These are phyloP conservation scores for Phycomyces nitens DNA, from an alignment of 192 early-diverging fungal species.

Conservation along the genomic window DNA sequence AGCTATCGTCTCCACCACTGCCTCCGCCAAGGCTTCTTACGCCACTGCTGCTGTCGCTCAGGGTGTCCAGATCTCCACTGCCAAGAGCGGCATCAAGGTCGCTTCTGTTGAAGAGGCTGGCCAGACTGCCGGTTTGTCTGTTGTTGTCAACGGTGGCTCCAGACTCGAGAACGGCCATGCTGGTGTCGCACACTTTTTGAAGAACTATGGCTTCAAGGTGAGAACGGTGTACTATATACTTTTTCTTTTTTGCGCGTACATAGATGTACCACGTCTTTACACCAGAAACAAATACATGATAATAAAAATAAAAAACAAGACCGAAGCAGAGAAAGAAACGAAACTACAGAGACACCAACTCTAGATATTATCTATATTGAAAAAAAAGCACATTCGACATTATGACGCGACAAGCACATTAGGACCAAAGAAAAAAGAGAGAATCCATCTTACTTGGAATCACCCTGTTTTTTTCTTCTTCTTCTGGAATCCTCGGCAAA, in stretches of 20 bases:
- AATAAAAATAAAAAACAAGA: too few relatives aligned
- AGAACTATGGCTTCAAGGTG: slow-evolving; percentile 89
- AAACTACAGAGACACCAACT: too few relatives aligned
- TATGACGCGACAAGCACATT: too few relatives aligned
- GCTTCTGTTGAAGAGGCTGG: slow-evolving; percentile 67
- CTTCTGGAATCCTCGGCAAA: too few relatives aligned
- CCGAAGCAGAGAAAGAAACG: too few relatives aligned
- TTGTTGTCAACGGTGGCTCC: slow-evolving; percentile 87
- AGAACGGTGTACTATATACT: not conserved
- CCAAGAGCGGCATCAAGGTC: slow-evolving; percentile 57
- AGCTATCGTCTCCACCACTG: slow-evolving; percentile 46
- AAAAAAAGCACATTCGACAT: too few relatives aligned
- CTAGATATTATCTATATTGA: too few relatives aligned
- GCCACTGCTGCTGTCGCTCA: slow-evolving; percentile 43
- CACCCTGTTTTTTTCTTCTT: too few relatives aligned
- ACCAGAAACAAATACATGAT: too few relatives aligned
- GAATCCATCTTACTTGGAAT: too few relatives aligned
- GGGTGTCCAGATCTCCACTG: slow-evolving; percentile 40
- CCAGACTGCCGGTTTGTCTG: slow-evolving; percentile 71
- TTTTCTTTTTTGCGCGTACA: not conserved
- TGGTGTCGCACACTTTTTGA: slow-evolving; percentile 87
- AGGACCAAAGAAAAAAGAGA: too few relatives aligned
- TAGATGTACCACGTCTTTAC: too few relatives aligned
- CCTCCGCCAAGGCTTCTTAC: slow-evolving; percentile 45
- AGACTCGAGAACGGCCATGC: slow-evolving; percentile 74